Evolutionary conservation across 164 flowering plant genomes (phyloP).

Genomic region (Aristolochia fimbriata): DNA sequence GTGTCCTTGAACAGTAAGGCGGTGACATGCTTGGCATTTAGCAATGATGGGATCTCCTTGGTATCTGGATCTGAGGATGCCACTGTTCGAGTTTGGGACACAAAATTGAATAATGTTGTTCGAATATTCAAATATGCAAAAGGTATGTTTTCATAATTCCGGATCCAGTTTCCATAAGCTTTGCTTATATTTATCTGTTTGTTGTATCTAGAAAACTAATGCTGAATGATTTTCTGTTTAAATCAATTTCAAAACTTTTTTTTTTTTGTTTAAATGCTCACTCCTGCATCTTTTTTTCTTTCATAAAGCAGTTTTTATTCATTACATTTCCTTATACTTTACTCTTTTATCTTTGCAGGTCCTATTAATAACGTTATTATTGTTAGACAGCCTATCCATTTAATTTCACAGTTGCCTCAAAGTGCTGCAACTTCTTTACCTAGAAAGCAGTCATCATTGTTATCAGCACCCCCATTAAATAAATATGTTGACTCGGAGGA

Average conservation of each 20-base stretch:
- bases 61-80: constrained; percentile 93
- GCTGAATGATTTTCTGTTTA: too few relatives aligned
- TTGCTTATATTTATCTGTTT: not conserved
- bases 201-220: not conserved
- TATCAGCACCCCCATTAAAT: constrained; percentile 54
- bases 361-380: constrained; percentile 63
- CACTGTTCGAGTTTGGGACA: constrained; percentile 63
- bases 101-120: constrained; percentile 36
- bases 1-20: constrained; percentile 44
- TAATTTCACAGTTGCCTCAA: constrained; percentile 10
- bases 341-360: constrained; percentile 26
- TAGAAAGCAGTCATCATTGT: constrained; percentile 26
- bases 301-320: not conserved
- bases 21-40: constrained; percentile 61
- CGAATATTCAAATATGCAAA: constrained; percentile 63
- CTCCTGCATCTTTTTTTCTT: too few relatives aligned
- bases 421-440: constrained; percentile 22
- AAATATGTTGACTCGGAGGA: constrained; percentile 41
- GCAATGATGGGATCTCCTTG: constrained; percentile 39
- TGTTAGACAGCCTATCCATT: constrained; percentile 20
- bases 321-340: not conserved
- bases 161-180: not conserved
- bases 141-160: constrained; percentile 31
- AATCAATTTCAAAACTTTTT: too few relatives aligned
- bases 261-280: too few relatives aligned